Evolutionary conservation across 495 filamentous ascomycete genomes (phyloP), one percentile per base, ranked within the genome.

Genomic region (Penicillium parvum): DNA sequence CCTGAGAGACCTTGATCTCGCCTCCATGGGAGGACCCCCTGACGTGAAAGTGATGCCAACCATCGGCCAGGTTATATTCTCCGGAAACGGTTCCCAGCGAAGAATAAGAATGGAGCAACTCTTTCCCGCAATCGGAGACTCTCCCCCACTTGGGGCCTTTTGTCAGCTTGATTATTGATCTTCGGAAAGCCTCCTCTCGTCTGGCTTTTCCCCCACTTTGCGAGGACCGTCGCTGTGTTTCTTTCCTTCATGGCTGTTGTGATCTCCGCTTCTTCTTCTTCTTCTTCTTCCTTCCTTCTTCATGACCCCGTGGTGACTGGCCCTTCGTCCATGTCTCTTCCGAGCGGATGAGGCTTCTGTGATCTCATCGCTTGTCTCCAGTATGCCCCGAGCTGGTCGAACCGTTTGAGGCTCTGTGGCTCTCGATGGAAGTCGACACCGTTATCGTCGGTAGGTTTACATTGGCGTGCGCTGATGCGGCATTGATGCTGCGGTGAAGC

Each of bases 371-470:
- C 47, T 60, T 62, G 46, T 44, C 49, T 52, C 34, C 50, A 63
- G 48, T 50, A 72, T 72, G 67, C 61, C 50, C 62, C 61, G 55
- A 46, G 52, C 50, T 55, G 52, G 43, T 48, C 51, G 55, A 48
- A 42, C 43, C 32, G 32, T 52, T 37, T 53, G 62, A 62, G 55
- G 53, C 50, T 30, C 52, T 38, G 39, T 41, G 46, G 57, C 52
- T 61, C 53, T 55, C 52, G 55, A 69, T 71, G 68, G 65, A 73
- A 39, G 65, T 53, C 50, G 65, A 73, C 51, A 72, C 70, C 44
- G 60, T 73, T 44, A 68, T 73, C 53, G 58, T 73, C 58, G 70
- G 70, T 72, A 70, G 47, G 66, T 63, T 45, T 43, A n/a, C n/a
- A n/a, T n/a, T n/a, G n/a, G n/a, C n/a, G n/a, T n/a, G n/a, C n/a